Base-by-base conservation (phyloP, 257 asterid genomes). In the Salvia rosmarinus region DNA sequence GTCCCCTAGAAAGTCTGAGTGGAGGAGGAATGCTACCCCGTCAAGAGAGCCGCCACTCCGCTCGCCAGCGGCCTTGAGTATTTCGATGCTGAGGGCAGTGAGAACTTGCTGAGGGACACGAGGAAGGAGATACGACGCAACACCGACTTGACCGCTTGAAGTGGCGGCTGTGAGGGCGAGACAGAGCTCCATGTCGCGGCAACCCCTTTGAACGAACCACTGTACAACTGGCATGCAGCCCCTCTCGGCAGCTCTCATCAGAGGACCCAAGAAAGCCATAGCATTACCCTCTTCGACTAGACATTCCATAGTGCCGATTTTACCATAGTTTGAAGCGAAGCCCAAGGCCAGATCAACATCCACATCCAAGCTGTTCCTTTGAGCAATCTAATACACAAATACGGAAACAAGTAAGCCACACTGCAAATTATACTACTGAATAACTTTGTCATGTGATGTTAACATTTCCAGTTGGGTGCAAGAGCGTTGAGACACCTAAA, bases 101-200 rank as follows among this genome's bases (percentile, higher is more conserved):
- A 95, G 98, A 37, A 95, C 88, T 49, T 88, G 96, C 55, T 82
- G 96, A 28, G 99, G 99, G n/a, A 95, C 99, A 4, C 88, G 90
- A 1, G 99, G 99, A 50, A 95, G 95, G 78, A 95, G 95, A 79
- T 85, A 95, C 0, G 95, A 89, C 2, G 96, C 96, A 3, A 82
- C 86, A 44, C 82, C 85, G 0, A 91, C 92, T 81, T 89, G 99
- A 69, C 98, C 85, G 82, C 95, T 88, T 6, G 99, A 91, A 14
- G 99, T 95, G 70, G 99, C 97, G 17, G 99, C 97, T 2, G 98
- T 89, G 9, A 95, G 95, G 77, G 99, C 99, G 5, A 95, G 95
- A 44, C 99, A 95, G 40, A 95, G 88, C 68, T 91, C 99, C 98
- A 95, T 91, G 84, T 95, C 98, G 40, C 98, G 82, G 77, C 99